Evolutionary conservation across 2,329 filamentous ascomycete genomes (phyloP), one percentile per base, ranked within the genome.

Genomic region (Talaromyces piceae): DNA sequence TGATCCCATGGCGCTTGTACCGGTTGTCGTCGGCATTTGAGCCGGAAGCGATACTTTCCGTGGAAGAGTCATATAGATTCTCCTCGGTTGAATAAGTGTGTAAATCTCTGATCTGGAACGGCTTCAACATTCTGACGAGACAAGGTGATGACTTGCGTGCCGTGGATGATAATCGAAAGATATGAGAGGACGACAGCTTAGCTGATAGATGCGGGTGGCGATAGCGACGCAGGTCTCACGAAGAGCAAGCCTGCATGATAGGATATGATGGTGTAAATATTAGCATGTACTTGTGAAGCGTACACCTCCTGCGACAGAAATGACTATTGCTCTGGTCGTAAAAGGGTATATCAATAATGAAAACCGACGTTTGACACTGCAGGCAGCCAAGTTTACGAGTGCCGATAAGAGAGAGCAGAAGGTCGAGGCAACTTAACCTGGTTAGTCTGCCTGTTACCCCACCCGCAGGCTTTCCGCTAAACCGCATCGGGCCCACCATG

Each of bases 51-150:
- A 49, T 27, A 9, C 49, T 50, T n/a, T 50, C 43, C 3, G 49
- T 54, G 6, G 56, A 45, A 31, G 51, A 47, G 30, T 56, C 58
- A 20, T 55, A 50, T n/a, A 56, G 25, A 31, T 55, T 47, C 41
- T 57, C 52, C 22, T 52, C 50, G n/a, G 57, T 53, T 31, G 56
- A 49, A 47, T 58, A 56, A 41, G 49, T 55, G 49, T 64, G 61
- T 41, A 72, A 63, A 56, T 68, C 63, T 55, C 61, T 67, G 54
- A 73, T 68, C 52, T 65, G 63, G 50, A 73, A 73, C 18, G 68
- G 69, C 47, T 69, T 68, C 58, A 72, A 59, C 68, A 71, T 71
- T 25, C 46, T 49, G 16, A 25, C 5, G n/a, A 16, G 5, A n/a
- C 45, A 18, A 47, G 18, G 12, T 30, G 30, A 18, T 37, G 31